Base-by-base conservation (phyloP, 164 flowering plant genomes). In the Malania oleifera region DNA sequence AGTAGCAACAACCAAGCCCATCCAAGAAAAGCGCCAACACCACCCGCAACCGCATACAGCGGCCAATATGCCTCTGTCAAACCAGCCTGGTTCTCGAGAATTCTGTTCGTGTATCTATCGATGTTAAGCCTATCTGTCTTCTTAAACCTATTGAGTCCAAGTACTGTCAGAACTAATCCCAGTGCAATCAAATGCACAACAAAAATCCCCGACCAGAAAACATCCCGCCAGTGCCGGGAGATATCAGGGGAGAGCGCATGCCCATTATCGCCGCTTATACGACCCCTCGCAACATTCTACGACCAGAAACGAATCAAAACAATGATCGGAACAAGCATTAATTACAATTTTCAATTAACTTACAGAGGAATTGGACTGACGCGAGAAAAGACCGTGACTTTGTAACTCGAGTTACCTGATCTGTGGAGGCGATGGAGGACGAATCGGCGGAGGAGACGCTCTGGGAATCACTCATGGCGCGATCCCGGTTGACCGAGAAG, bases 41-140 rank as follows among this genome's bases (percentile, higher is more conserved):
- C 93, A 56, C 85, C 93, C 15, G 96, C 97, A 53, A 82, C 77
- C 14, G 83, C 96, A 58, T 85, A 95, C 19, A 77, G 64, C 14
- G 93, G 95, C 97, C 97, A 95, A 51, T 78, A 95, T 34, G 78
- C 76, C 77, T 91, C 97, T 0, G 97, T 91, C 58, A 83, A 68
- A 26, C 87, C 85, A 13, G 54, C 37, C 34, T 64, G 70, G 44
- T 79, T 82, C 67, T 81, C 84, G 27, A 71, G 48, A 35, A 75
- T 47, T 31, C 66, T 34, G 29, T 66, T 29, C 8, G 91, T 84
- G 53, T 69, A 86, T 66, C 56, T 79, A 64, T 86, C 93, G 46
- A 90, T 79, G 20, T 83, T 82, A 31, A 95, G 79, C 79, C 96
- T 75, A 66, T 91, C 89, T 0, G 79, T 65, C 62, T 70, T 75